Evolutionary conservation across 768 basidiomycete genomes (phyloP).

Genomic region (Tephrocybe sp.): DNA sequence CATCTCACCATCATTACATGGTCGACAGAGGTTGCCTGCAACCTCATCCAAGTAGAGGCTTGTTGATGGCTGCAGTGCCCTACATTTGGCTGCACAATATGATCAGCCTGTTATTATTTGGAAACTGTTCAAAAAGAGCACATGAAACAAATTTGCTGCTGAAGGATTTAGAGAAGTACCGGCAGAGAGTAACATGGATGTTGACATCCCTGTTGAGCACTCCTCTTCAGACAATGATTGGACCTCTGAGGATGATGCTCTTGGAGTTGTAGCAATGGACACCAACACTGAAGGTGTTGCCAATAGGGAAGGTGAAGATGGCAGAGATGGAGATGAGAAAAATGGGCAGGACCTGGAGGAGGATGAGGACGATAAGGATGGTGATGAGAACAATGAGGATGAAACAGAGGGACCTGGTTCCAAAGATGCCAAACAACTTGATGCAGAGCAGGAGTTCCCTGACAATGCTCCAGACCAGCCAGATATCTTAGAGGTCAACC

Average conservation of each 20-base stretch:
- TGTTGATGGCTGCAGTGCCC: constrained; percentile 53
- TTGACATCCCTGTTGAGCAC: no score
- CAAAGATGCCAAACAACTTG: constrained; percentile 11
- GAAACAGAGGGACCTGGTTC: neutral
- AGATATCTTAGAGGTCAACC: constrained; percentile 56
- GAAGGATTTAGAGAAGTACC: constrained; percentile 23
- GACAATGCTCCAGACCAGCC: constrained; percentile 50
- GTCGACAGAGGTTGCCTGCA: constrained; percentile 44
- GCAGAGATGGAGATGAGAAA: constrained; percentile 18
- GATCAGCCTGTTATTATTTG: constrained; percentile 40
- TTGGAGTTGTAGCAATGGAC: constrained; percentile 18
- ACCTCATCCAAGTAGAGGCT: constrained; percentile 56
- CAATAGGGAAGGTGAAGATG: no score
- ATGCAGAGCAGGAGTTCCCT: constrained; percentile 35
- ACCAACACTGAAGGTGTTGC: no score
- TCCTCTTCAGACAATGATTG: constrained; percentile 51
- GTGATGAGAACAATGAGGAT: no score
- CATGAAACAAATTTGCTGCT: constrained; percentile 31
- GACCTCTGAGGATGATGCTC: constrained; percentile 44
- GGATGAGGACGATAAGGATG: constrained; percentile 9
- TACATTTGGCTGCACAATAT: constrained; percentile 58
- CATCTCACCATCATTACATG: constrained; percentile 55
- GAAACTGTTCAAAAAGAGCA: constrained; percentile 53
- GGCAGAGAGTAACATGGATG: no score
- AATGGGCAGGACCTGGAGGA: constrained; percentile 22